A percentile compares a stretch with the other conserved stretches of the same genome.
Conservation (phyloP, 768 basidiomycete species). For the Leccinum barrowsii region DNA sequence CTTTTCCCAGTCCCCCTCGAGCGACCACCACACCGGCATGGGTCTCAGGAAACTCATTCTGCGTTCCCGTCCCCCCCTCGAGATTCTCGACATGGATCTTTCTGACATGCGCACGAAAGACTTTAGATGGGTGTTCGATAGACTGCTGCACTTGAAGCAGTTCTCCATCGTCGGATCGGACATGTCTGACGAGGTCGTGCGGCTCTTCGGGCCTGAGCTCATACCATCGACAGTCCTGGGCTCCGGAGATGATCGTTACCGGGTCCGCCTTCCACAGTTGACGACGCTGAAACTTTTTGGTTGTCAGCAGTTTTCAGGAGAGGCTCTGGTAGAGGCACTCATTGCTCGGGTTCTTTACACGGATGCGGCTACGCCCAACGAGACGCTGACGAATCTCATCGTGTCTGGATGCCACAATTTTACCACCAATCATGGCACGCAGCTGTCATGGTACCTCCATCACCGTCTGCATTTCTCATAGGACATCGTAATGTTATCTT, state of each 20-base stretch:
- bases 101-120: constrained; percentile 85
- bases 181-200: constrained; percentile 72
- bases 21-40: constrained; percentile 78
- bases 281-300: constrained; percentile 50
- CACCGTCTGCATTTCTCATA: constrained; percentile 29
- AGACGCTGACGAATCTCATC: constrained; percentile 26
- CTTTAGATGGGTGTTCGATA: constrained; percentile 64
- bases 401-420: constrained; percentile 25
- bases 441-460: constrained; percentile 25
- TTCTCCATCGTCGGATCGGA: constrained; percentile 79
- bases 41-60: constrained; percentile 63
- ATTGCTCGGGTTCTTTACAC: constrained; percentile 43
- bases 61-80: constrained; percentile 60
- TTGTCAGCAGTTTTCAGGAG: constrained; percentile 62
- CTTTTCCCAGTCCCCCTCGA: constrained; percentile 73
- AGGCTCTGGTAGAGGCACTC: constrained; percentile 52
- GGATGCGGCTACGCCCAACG: constrained; percentile 28
- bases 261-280: constrained; percentile 54
- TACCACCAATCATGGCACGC: constrained; percentile 17
- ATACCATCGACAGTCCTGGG: constrained; percentile 4
- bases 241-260: constrained; percentile 16
- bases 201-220: constrained; percentile 47
- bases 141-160: constrained; percentile 48
- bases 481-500: not conserved
- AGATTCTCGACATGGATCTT: constrained; percentile 72